Evolutionary conservation across 768 basidiomycete genomes (phyloP), one percentile per base, ranked within the genome.

Genomic region (Amanita rimosa): DNA sequence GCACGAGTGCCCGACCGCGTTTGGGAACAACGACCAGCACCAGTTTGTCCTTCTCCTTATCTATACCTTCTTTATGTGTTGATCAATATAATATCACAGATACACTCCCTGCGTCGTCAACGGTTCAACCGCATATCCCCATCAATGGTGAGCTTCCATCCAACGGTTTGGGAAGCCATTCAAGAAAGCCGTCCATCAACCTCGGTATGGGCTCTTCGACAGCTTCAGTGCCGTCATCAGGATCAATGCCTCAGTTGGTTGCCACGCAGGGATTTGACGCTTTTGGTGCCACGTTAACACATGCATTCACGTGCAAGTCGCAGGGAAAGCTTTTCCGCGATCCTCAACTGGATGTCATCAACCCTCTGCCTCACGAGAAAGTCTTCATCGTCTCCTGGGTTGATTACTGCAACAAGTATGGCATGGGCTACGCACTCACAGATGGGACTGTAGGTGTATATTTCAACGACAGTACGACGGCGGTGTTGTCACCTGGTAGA

Each of bases 321-420:
- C 60, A 60, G 3, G 84, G 85, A 1, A 72, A 70, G 48, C 58
- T 85, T n/a, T 89, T 85, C 68, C 70, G 76, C 7, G 76, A 85
- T 53, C 80, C 83, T 3, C 67, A 76, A 41, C 68, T 72, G 38
- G 79, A 80, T 24, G 64, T 58, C 1, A 57, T 64, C 36, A 57
- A 63, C 11, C 68, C 66, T 31, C 56, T 89, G 2, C 73, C 72
- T 0, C 73, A 80, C 14, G 86, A 90, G 50, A 75, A 75, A 46
- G 85, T 95, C 39, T 98, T 97, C 66, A 92, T 99, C 54, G 89
- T 87, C 2, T 89, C 88, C n/a, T 98, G 96, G 96, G 86, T 98
- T 36, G 96, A 98, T 64, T 98, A 98, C 61, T 95, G 91, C 62
- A 90, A 93, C 66, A 97, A 97, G 72, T 99, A 97, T 65, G 96